Evolutionary conservation across 495 filamentous ascomycete genomes (phyloP).

Genomic region (Annulohypoxylon maeteangense): DNA sequence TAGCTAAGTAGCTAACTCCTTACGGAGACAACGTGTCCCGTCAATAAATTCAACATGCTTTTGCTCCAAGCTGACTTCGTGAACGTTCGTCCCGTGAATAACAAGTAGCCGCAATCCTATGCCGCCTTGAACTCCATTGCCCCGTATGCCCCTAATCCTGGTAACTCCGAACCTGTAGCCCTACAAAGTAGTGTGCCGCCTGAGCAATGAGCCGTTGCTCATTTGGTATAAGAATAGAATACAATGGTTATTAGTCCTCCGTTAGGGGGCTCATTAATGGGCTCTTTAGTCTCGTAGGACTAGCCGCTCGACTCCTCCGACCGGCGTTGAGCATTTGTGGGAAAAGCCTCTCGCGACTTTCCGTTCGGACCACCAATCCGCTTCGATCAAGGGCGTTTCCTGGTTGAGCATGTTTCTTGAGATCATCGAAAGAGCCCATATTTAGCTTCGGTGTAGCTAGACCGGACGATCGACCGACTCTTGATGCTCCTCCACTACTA

Average conservation of each 20-base stretch:
- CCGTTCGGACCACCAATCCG: slow-evolving; percentile 79
- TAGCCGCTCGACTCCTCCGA: slow-evolving; percentile 68
- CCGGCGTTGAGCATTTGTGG: slow-evolving; percentile 62
- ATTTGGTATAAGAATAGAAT: slow-evolving; percentile 40
- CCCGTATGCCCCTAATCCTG: slow-evolving; percentile 23
- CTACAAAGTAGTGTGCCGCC: slow-evolving; percentile 18
- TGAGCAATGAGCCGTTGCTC: slow-evolving; percentile 16
- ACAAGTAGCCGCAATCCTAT: slow-evolving; percentile 18
- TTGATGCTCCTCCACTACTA: slow-evolving; percentile 59
- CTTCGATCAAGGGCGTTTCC: slow-evolving; percentile 73
- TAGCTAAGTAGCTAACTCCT: slow-evolving; percentile 10
- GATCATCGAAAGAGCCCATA: slow-evolving; percentile 67
- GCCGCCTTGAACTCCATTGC: slow-evolving; percentile 26
- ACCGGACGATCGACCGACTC: slow-evolving; percentile 66
- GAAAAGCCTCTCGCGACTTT: slow-evolving; percentile 77
- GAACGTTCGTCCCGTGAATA: slow-evolving; percentile 10
- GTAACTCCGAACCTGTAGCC: slow-evolving; percentile 39
- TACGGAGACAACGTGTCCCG: slow-evolving; percentile 13
- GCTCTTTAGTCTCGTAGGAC: slow-evolving; percentile 72
- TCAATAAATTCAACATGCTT: slow-evolving; percentile 15
- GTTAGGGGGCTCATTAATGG: slow-evolving; percentile 65
- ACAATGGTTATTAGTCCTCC: slow-evolving; percentile 46
- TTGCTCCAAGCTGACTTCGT: slow-evolving; percentile 21
- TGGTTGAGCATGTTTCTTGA: slow-evolving; percentile 54
- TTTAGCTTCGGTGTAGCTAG: slow-evolving; percentile 74